Evolutionary conservation across 2,329 filamentous ascomycete species (phyloP).

Genomic region (Lachnellula subtilissima): DNA sequence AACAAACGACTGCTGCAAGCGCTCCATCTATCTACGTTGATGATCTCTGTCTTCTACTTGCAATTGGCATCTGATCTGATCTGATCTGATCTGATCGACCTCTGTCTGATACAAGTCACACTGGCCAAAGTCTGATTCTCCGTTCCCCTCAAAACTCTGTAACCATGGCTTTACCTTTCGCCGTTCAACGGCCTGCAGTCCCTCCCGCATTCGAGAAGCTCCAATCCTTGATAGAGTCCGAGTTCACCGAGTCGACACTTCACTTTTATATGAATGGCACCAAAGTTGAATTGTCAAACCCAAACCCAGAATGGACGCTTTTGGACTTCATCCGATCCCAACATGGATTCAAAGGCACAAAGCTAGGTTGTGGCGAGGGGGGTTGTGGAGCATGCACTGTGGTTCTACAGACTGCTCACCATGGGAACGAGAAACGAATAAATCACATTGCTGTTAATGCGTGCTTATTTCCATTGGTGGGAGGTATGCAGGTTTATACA

Average conservation of each 20-base stretch:
- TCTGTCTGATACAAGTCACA: background rate
- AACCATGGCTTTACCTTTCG: conserved; percentile 11
- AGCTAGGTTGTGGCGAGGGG: conserved; percentile 93
- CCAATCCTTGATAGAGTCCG: conserved; percentile 14
- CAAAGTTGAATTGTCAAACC: conserved; percentile 74
- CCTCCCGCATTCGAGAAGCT: conserved; percentile 16
- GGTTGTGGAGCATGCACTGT: conserved; percentile 96
- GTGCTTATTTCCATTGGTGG: conserved; percentile 86
- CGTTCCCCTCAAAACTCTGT: background rate
- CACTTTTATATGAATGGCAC: conserved; percentile 95
- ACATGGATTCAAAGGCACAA: conserved; percentile 90
- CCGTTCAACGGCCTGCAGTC: conserved; percentile 1
- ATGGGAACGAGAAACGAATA: conserved; percentile 76
- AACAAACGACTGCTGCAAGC: too few species aligned
- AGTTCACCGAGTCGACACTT: conserved; percentile 48
- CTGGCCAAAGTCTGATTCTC: background rate
- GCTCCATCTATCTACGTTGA: too few species aligned
- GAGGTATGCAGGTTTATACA: conserved; percentile 87
- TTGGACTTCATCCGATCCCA: conserved; percentile 86
- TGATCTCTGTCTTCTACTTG: too few species aligned
- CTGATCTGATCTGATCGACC: too few species aligned
- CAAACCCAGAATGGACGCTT: conserved; percentile 87
- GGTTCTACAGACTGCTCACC: conserved; percentile 88
- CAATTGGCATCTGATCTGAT: too few species aligned
- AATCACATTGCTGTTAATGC: conserved; percentile 97